Evolutionary conservation across 805 yeast species (phyloP).

Genomic region (Sugiyamaella mastotermitis): DNA sequence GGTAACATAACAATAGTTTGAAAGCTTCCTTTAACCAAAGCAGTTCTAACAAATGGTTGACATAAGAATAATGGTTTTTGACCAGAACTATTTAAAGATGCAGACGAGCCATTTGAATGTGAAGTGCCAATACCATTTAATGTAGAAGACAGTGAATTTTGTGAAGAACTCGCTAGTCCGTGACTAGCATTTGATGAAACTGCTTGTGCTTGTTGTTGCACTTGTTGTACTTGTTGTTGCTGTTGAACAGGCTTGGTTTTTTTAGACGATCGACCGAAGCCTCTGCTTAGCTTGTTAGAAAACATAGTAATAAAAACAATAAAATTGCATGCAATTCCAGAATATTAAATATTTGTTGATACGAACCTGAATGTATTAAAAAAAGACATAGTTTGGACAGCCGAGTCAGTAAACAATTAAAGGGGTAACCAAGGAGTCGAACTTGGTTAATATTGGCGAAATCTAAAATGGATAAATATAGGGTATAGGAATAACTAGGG

Average conservation of each 20-base stretch:
- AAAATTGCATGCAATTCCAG: too few relatives aligned
- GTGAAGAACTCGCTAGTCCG: too few relatives aligned
- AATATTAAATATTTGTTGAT: too few relatives aligned
- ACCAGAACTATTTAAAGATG: conserved; percentile 4
- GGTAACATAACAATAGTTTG: conserved; percentile 94
- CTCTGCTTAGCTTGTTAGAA: conserved; percentile 35
- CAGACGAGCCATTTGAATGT: conserved; percentile 19
- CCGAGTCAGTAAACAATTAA: too few relatives aligned
- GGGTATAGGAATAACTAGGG: too few relatives aligned
- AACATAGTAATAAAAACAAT: too few relatives aligned
- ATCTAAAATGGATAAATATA: too few relatives aligned
- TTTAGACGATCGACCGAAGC: conserved; percentile 54
- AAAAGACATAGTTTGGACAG: too few relatives aligned
- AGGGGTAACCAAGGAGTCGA: too few relatives aligned
- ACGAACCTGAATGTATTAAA: conserved; percentile 29
- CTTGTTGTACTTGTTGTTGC: conserved; percentile 2
- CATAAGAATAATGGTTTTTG: conserved; percentile 65
- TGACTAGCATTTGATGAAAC: too few relatives aligned
- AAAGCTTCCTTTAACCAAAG: conserved; percentile 93
- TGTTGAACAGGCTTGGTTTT: conserved; percentile 34
- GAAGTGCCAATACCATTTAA: conserved; percentile 2
- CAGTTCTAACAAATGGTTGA: conserved; percentile 90
- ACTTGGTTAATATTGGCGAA: too few relatives aligned
- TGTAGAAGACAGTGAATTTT: not conserved
- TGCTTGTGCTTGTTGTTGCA: not conserved